Evolutionary conservation across 2,329 filamentous ascomycete species (phyloP), one percentile per base, ranked within the genome.

Genomic region (Penicillium sp.): DNA sequence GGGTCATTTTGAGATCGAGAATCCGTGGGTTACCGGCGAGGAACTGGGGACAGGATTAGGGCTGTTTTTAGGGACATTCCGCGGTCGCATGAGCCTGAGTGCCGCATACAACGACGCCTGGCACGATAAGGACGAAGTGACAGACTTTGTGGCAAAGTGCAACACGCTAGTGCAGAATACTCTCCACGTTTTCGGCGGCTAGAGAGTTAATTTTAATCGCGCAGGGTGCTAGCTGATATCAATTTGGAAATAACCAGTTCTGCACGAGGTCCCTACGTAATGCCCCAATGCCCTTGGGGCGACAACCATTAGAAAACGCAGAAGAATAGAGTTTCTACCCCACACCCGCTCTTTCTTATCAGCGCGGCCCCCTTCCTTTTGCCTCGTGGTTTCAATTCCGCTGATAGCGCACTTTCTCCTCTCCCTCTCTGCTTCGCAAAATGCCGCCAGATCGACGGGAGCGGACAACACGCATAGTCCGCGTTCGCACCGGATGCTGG

Each of bases 1-100:
- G 2, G 71, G 68, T 0, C 20, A 32, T 0, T 61, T 78, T 1
- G 59, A 66, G 9, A 52, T 72, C 0, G 41, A 65, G 2, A 56
- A 72, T 10, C 74, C 75, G 0, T 78, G 77, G 75, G 75, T 78
- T 0, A 77, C 75, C 0, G 76, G 75, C 0, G 76, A 79, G 48
- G 76, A 78, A 49, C 60, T 78, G 2, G 66, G 74, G 0, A 78
- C 71, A 62, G 62, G 59, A n/a, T 33, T 65, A 7, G 64, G 62
- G 0, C n/a, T 78, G n/a, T 78, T 75, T 30, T 52, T 78, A 15
- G 74, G 70, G 0, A 76, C 70, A 0, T 78, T 68, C 46, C 59
- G 64, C 3, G 71, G 68, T 0, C 51, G 58, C 27, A n/a, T 78
- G 36, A 67, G 60, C 0, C 51, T 78, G 17, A 78, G 74, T 42